Percentiles rank a stretch among this genome's conserved stretches.
phyloP scores from a whole-genome alignment of 2,329 filamentous ascomycete species.

The Tolypocladium nubicola region DNA sequence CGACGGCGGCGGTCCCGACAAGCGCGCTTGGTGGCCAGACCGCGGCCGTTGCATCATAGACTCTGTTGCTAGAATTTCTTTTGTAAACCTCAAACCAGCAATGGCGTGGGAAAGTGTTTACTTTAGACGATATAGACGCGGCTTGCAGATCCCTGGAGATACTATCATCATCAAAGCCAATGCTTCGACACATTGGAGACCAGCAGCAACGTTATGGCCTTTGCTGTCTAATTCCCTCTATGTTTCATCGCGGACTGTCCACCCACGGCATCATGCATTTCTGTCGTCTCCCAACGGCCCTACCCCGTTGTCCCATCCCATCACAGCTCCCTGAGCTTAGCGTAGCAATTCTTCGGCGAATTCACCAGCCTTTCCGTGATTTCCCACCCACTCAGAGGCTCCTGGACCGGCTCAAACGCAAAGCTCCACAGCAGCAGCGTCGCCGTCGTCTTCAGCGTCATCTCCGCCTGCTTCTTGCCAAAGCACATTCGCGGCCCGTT shows the following conservation, averaged over 20 bases:
- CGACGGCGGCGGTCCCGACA: neutral
- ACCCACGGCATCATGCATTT: neutral
- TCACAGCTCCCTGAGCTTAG: constrained; percentile 9
- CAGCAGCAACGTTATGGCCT: neutral
- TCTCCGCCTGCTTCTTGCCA: constrained; percentile 23
- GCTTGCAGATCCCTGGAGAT: neutral
- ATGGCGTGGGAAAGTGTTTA: neutral
- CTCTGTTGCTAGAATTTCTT: neutral
- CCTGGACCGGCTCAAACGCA: constrained; percentile 12
- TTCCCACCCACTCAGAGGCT: constrained; percentile 8
- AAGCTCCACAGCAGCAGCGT: constrained; percentile 28
- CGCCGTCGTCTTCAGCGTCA: constrained; percentile 23
- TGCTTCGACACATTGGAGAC: too few species aligned
- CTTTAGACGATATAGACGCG: neutral
- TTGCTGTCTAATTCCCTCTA: neutral
- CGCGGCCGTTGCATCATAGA: neutral
- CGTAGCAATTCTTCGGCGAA: constrained; percentile 14
- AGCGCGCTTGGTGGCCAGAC: neutral
- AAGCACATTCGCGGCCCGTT: constrained; percentile 26
- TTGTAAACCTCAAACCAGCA: neutral
- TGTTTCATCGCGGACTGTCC: neutral
- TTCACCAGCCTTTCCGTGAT: constrained; percentile 14
- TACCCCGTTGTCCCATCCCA: neutral
- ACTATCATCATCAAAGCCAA: neutral
- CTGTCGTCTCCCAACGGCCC: neutral